phyloP scores from a whole-genome alignment of 441 rosid species.

The Bruguiera hainesii region DNA sequence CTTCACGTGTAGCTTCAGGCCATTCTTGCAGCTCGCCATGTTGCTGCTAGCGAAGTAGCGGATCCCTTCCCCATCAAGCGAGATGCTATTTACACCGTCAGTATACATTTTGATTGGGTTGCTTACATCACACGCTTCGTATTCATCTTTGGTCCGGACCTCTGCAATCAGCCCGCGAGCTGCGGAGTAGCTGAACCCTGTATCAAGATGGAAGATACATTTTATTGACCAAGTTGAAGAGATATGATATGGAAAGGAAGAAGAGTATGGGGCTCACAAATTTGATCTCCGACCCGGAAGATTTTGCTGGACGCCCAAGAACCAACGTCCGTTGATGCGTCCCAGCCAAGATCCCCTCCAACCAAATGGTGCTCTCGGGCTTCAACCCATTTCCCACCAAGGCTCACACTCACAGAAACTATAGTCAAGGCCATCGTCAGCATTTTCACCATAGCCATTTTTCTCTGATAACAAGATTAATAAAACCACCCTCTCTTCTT shows the following conservation, averaged over 20 bases:
- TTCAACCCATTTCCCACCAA: slow-evolving; percentile 19
- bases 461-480: background rate
- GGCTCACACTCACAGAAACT: slow-evolving; percentile 10
- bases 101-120: slow-evolving; percentile 46
- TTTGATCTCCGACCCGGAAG: slow-evolving; percentile 53
- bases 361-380: slow-evolving; percentile 55
- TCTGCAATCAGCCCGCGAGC: slow-evolving; percentile 45
- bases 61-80: slow-evolving; percentile 38
- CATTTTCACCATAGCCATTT: slow-evolving; percentile 1
- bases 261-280: slow-evolving; percentile 36
- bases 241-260: background rate
- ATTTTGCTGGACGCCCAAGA: slow-evolving; percentile 44
- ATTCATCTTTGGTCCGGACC: slow-evolving; percentile 42
- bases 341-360: slow-evolving; percentile 65
- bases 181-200: slow-evolving; percentile 57
- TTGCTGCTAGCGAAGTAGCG: slow-evolving; percentile 49
- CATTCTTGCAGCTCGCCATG: slow-evolving; percentile 39
- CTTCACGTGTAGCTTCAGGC: slow-evolving; percentile 49
- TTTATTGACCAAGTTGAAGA: background rate
- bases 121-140: slow-evolving; percentile 40
- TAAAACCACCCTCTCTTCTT: too few relatives aligned
- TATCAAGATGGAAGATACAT: background rate
- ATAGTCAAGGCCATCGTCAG: slow-evolving; percentile 11
- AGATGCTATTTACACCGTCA: slow-evolving; percentile 35
- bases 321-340: slow-evolving; percentile 28